phyloP scores from a whole-genome alignment of 345 rosid species.

The Geranium rotundifolium region DNA sequence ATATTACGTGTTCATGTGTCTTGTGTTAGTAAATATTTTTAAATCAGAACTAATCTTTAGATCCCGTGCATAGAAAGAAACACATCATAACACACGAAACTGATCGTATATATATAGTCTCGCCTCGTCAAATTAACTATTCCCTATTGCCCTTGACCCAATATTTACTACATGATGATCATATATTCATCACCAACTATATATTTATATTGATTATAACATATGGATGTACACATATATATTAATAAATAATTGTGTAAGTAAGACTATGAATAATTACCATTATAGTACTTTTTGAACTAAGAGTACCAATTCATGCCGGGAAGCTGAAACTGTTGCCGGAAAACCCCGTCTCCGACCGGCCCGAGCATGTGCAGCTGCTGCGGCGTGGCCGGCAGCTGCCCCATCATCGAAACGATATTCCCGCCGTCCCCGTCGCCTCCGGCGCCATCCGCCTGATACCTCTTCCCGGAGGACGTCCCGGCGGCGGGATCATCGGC shows the following conservation, averaged over 20 bases:
- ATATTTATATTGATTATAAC: too few species aligned
- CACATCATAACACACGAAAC: too few species aligned
- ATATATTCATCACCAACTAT: not conserved
- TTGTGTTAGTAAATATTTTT: too few species aligned
- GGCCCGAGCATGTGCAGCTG: conserved; percentile 34
- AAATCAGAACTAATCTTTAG: too few species aligned
- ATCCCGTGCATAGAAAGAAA: too few species aligned
- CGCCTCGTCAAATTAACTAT: conserved; percentile 16
- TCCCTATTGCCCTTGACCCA: not conserved
- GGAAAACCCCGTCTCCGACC: conserved; percentile 40
- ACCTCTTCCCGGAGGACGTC: conserved; percentile 42
- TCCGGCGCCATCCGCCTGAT: conserved; percentile 21
- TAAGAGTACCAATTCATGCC: conserved; percentile 73
- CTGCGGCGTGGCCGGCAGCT: conserved; percentile 35
- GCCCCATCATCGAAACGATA: conserved; percentile 2
- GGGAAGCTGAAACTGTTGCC: conserved; percentile 47
- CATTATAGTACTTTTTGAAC: too few species aligned
- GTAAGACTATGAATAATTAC: too few species aligned
- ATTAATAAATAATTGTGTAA: too few species aligned
- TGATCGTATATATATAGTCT: conserved; percentile 12
- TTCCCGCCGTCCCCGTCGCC: conserved; percentile 6
- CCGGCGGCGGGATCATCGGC: conserved; percentile 14
- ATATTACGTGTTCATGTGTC: too few species aligned
- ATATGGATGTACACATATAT: too few species aligned
- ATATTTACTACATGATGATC: not conserved